These are phyloP conservation scores for Fusarium paranaense DNA, from an alignment of 2,329 filamentous ascomycete species.

Conservation along the genomic window DNA sequence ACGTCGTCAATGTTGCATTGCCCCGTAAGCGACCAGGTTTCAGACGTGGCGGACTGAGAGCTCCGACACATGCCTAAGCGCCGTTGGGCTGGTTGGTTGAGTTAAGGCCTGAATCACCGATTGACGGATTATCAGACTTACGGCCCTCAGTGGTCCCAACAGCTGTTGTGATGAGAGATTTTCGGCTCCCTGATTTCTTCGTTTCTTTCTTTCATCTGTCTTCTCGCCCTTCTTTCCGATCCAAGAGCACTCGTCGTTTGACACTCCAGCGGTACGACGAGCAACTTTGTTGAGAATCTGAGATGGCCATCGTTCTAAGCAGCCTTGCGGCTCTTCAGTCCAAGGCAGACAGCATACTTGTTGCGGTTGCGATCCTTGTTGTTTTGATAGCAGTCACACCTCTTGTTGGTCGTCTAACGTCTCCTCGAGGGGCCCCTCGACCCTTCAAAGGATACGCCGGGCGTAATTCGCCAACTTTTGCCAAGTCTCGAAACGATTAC, in stretches of 20 bases:
- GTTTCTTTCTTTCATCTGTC: background rate
- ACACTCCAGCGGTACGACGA: too few species aligned
- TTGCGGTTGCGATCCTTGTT: background rate
- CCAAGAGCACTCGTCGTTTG: background rate
- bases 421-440: background rate
- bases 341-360: background rate
- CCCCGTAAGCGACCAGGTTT: background rate
- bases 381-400: background rate
- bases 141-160: background rate
- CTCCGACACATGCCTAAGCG: too few species aligned
- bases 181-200: too few species aligned
- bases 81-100: background rate
- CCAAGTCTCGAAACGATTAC: conserved; percentile 49
- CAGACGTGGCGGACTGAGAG: background rate
- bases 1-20: background rate
- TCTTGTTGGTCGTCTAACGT: background rate
- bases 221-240: background rate
- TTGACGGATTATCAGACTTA: background rate
- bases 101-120: background rate
- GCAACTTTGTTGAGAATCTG: too few species aligned
- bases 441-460: background rate
- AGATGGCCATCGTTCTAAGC: background rate
- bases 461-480: background rate
- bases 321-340: background rate
- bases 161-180: background rate